These are phyloP conservation scores for Pseudevernia furfuracea DNA, from an alignment of 495 filamentous ascomycete genomes.

Conservation along the genomic window DNA sequence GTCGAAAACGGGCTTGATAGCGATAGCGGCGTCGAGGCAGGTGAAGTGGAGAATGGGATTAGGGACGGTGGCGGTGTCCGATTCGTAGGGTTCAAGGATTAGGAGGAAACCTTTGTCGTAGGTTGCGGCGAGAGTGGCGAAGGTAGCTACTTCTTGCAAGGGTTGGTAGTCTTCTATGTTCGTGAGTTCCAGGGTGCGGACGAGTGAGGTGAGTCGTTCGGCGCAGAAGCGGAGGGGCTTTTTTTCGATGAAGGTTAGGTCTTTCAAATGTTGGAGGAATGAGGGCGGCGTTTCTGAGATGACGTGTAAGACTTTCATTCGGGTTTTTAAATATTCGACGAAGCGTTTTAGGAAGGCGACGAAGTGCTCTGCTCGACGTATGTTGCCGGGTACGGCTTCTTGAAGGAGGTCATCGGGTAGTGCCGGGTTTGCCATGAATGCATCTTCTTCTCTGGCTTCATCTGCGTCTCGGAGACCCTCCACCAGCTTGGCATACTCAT, in stretches of 20 bases:
- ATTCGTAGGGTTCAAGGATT: slow-evolving; percentile 94
- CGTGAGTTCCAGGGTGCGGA: slow-evolving; percentile 89
- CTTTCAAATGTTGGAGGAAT: slow-evolving; percentile 87
- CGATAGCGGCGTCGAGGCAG: slow-evolving; percentile 95
- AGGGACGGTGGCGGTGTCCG: slow-evolving; percentile 87
- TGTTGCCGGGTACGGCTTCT: slow-evolving; percentile 95
- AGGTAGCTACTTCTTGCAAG: slow-evolving; percentile 95
- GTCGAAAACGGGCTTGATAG: slow-evolving; percentile 96
- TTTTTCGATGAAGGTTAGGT: slow-evolving; percentile 93
- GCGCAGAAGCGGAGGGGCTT: slow-evolving; percentile 95
- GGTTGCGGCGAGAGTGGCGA: slow-evolving; percentile 94
- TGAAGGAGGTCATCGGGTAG: slow-evolving; percentile 75
- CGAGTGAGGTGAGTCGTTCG: slow-evolving; percentile 88
- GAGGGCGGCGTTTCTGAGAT: slow-evolving; percentile 95
- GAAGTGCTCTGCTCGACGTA: slow-evolving; percentile 93
- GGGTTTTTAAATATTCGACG: slow-evolving; percentile 93
- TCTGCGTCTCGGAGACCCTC: slow-evolving; percentile 84
- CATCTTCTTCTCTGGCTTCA: slow-evolving; percentile 81
- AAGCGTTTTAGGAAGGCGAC: slow-evolving; percentile 91
- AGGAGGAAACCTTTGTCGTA: slow-evolving; percentile 96
- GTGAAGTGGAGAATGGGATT: slow-evolving; percentile 95
- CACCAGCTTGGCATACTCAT: slow-evolving; percentile 91
- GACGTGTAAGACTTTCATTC: slow-evolving; percentile 96
- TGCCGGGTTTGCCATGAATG: slow-evolving; percentile 94
- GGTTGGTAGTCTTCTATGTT: slow-evolving; percentile 98